These are phyloP conservation scores for Zygosaccharomyces sapae DNA, from an alignment of 1,139 yeast genomes.

Conservation along the genomic window DNA sequence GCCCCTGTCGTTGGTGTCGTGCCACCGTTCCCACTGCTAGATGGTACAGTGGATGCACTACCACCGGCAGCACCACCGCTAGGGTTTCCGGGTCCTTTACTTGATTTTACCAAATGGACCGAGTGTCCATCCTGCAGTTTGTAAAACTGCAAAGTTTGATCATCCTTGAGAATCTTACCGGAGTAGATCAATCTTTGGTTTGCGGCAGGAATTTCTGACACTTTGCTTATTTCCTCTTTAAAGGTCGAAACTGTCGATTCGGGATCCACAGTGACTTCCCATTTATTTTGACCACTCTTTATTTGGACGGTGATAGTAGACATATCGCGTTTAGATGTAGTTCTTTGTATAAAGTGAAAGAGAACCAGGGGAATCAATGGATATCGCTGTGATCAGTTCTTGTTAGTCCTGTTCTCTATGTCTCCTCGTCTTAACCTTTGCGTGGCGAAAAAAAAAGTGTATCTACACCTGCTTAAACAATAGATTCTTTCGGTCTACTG, in stretches of 20 bases:
- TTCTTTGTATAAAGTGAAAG: no score
- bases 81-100: constrained; percentile 43
- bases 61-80: constrained; percentile 20
- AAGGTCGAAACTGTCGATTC: constrained; percentile 60
- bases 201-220: constrained; percentile 62
- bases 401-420: no score
- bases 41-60: constrained; percentile 11
- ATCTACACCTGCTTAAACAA: no score
- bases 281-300: constrained; percentile 70
- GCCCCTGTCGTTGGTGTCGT: constrained; percentile 33
- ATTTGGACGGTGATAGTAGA: constrained; percentile 28
- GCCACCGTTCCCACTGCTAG: constrained; percentile 2
- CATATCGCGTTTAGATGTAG: constrained; percentile 16
- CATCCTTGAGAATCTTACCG: constrained; percentile 87
- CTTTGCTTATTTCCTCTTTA: constrained; percentile 58
- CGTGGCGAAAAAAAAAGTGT: no score
- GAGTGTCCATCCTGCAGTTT: constrained; percentile 85
- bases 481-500: no score
- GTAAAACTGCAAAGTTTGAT: constrained; percentile 67
- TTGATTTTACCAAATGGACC: constrained; percentile 74
- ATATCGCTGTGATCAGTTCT: no score
- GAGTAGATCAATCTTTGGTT: constrained; percentile 88
- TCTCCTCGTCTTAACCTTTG: no score
- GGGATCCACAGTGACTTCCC: constrained; percentile 56
- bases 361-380: no score